Evolutionary conservation across 371 early-diverging fungal species (phyloP).

Genomic region (Mortierella sp.): DNA sequence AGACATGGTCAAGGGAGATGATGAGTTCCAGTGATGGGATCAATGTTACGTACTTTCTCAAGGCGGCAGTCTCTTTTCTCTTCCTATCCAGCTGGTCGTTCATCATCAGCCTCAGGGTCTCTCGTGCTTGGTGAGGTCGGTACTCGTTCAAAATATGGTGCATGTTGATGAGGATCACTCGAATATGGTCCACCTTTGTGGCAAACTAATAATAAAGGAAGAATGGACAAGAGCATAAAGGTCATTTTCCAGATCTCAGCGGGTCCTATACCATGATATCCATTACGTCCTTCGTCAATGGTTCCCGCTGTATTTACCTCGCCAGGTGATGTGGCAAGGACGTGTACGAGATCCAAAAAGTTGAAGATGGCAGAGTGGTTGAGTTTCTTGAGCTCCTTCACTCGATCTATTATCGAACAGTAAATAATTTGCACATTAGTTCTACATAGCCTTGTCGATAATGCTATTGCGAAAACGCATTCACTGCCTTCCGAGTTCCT

Average conservation of each 20-base stretch:
- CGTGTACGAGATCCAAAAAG: conserved; percentile 64
- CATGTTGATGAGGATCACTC: conserved; percentile 80
- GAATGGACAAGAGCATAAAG: neutral
- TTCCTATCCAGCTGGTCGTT: conserved; percentile 77
- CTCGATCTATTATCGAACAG: conserved; percentile 66
- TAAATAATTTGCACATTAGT: neutral
- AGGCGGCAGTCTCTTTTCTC: conserved; percentile 63
- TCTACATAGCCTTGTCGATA: neutral
- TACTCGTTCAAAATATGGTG: conserved; percentile 83
- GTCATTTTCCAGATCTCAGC: neutral
- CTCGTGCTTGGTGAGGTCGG: conserved; percentile 80
- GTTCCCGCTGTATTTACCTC: conserved; percentile 26
- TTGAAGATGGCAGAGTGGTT: conserved; percentile 81
- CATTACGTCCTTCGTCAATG: neutral
- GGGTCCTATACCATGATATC: neutral
- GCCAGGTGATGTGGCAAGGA: conserved; percentile 45
- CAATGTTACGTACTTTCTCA: conserved; percentile 62
- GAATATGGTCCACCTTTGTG: conserved; percentile 72
- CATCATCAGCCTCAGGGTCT: conserved; percentile 80
- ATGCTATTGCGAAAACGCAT: neutral
- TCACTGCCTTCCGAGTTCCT: neutral
- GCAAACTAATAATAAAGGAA: conserved; percentile 61
- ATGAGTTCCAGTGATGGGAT: neutral
- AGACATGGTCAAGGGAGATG: neutral
- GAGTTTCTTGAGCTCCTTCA: conserved; percentile 80